Evolutionary conservation across 108 stramenopile genomes (phyloP).

Genomic region (Cyclostephanos invisitatus): DNA sequence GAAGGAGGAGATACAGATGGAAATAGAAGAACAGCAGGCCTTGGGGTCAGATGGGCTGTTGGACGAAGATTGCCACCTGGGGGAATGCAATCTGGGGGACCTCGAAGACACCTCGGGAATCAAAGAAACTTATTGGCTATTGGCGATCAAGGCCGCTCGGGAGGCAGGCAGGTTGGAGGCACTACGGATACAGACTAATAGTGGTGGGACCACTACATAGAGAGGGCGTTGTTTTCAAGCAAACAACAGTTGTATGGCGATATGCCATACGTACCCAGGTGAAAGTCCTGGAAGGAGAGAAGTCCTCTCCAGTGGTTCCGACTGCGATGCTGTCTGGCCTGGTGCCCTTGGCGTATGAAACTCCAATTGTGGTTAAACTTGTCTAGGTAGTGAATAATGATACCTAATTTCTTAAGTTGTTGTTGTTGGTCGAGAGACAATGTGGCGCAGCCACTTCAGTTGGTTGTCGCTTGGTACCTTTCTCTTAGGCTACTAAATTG

Average conservation of each 20-base stretch:
- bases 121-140: not conserved
- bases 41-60: not conserved
- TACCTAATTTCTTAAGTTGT: too few species aligned
- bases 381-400: not conserved
- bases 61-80: slow-evolving; percentile 7
- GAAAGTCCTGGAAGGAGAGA: not conserved
- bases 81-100: slow-evolving; percentile 10
- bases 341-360: not conserved
- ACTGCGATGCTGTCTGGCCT: not conserved
- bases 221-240: not conserved
- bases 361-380: not conserved
- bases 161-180: not conserved
- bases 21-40: not conserved
- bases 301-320: not conserved
- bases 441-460: too few species aligned
- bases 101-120: not conserved
- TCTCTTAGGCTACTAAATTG: too few species aligned
- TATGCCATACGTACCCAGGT: not conserved
- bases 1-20: slow-evolving; percentile 15
- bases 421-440: too few species aligned
- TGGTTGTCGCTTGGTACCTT: too few species aligned
- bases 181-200: not conserved
- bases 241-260: not conserved
- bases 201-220: not conserved
- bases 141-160: not conserved